Conservation (phyloP, 2,329 filamentous ascomycete genomes). For the Leptographium flavum region DNA sequence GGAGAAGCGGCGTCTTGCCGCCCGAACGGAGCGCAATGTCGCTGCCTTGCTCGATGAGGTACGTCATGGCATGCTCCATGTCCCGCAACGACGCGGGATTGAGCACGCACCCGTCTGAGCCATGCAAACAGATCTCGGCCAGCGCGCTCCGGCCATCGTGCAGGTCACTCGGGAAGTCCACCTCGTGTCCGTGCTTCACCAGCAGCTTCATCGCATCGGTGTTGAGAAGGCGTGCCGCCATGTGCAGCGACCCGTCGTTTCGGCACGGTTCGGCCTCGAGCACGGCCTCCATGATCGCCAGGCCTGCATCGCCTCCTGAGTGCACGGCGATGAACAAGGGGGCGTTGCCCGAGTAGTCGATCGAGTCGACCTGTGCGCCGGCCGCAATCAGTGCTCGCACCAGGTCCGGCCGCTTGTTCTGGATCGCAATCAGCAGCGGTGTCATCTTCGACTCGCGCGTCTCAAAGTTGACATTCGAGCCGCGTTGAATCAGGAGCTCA, state of each 20-base stretch:
- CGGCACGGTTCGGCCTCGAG: constrained; percentile 39
- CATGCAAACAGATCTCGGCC: constrained; percentile 47
- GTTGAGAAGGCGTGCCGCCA: constrained; percentile 46
- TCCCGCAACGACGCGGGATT: constrained; percentile 32
- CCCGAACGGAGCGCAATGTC: constrained; percentile 40
- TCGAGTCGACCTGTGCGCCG: constrained; percentile 33
- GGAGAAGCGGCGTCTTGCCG: constrained; percentile 43
- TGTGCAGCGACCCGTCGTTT: constrained; percentile 54
- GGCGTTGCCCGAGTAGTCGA: constrained; percentile 35
- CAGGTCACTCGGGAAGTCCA: constrained; percentile 48
- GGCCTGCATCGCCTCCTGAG: constrained; percentile 36
- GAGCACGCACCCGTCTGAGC: constrained; percentile 30
- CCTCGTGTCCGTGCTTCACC: constrained; percentile 43
- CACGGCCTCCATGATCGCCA: constrained; percentile 38
- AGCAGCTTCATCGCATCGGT: constrained; percentile 40
- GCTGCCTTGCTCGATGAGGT: constrained; percentile 40
- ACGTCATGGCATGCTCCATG: constrained; percentile 42
- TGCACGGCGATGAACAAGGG: constrained; percentile 46
- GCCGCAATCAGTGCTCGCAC: constrained; percentile 31
- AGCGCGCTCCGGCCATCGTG: constrained; percentile 50
- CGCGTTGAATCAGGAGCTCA: constrained; percentile 35
- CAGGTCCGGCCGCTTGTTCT: constrained; percentile 38
- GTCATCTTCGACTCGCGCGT: constrained; percentile 37
- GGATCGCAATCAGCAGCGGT: constrained; percentile 45
- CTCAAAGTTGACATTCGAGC: constrained; percentile 43